Evolutionary conservation across 306 rosid species (phyloP), one percentile per base, ranked within the genome.

Genomic region (Cicer cuneatum): DNA sequence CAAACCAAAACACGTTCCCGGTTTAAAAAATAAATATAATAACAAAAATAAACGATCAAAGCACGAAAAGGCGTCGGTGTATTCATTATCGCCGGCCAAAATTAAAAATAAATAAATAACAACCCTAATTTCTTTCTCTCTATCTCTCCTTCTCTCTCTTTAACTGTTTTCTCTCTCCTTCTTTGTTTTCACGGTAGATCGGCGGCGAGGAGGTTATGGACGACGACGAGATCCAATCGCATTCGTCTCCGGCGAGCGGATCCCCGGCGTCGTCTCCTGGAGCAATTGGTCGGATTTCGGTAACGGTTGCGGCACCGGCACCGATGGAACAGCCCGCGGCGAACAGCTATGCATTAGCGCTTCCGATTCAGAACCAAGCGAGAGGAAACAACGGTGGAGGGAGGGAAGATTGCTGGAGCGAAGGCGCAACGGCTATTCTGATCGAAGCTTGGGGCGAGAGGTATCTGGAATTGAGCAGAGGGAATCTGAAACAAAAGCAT

Each of bases 391-490:
- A 61, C 48, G 82, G 84, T 1, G 83, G 85, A 1, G 96, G 99
- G 10, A 85, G 99, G 69, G 99, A 95, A 64, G 99, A 95, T 82
- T 95, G 99, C 66, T 95, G 99, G 99, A 92, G 98, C 80, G 98
- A 95, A 68, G 89, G 87, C 6, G 98, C 98, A 46, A 95, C 99
- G 67, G 85, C 92, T 64, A 96, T 95, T 72, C 78, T 95, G 88
- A 95, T 95, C 42, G 98, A 92, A 21, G 98, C 99, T 35, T 95
- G 98, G 99, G 99, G 99, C 8, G 99, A 92, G 81, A 83, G 99
- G 86, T 95, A 92, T 51, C 53, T 95, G 61, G 93, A 95, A 78
- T 93, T 95, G 52, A 95, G 98, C 82, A 78, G 99, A 18, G 99
- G 98, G 59, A 95, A 95, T 81, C 84, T 95, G 88, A 95, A 92